A percentile compares a stretch with the other conserved stretches of the same genome.
phyloP scores from a whole-genome alignment of 2,329 filamentous ascomycete species.

The Cytospora chrysosperma region DNA sequence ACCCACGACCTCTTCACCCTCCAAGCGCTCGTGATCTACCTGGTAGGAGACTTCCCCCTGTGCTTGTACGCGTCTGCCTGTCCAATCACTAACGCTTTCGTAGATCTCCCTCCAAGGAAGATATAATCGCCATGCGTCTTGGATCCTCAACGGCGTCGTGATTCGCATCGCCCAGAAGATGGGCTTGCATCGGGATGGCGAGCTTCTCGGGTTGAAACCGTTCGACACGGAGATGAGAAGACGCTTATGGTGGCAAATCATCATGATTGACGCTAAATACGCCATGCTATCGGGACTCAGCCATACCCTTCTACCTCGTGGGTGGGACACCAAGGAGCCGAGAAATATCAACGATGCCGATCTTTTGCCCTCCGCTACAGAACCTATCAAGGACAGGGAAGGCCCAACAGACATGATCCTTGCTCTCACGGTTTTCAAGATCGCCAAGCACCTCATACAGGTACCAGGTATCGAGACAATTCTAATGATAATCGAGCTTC shows the following conservation, averaged over 20 bases:
- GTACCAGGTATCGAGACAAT: conserved; percentile 49
- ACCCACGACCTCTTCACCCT: conserved; percentile 57
- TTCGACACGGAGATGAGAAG: conserved; percentile 69
- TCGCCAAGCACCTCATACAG: conserved; percentile 50
- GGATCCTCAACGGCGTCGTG: conserved; percentile 60
- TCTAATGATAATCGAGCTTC: conserved; percentile 45
- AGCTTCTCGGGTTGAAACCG: conserved; percentile 53
- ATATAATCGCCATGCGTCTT: conserved; percentile 58
- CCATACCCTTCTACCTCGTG: conserved; percentile 49
- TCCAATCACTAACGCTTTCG: conserved; percentile 22
- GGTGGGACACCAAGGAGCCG: conserved; percentile 57
- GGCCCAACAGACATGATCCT: conserved; percentile 63
- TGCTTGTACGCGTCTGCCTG: neutral
- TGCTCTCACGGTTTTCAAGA: conserved; percentile 49
- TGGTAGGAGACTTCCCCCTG: conserved; percentile 40
- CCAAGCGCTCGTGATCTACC: conserved; percentile 58
- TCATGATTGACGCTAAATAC: conserved; percentile 57
- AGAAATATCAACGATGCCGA: conserved; percentile 60
- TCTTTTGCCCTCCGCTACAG: conserved; percentile 52
- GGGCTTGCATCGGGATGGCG: conserved; percentile 64
- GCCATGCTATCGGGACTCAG: conserved; percentile 58
- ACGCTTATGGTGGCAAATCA: conserved; percentile 65
- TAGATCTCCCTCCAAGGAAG: conserved; percentile 57
- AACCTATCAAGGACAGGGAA: conserved; percentile 50
- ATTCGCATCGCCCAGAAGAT: conserved; percentile 67